Evolutionary conservation across 306 rosid species (phyloP), one percentile per base, ranked within the genome.

Genomic region (Cucumis melo): DNA sequence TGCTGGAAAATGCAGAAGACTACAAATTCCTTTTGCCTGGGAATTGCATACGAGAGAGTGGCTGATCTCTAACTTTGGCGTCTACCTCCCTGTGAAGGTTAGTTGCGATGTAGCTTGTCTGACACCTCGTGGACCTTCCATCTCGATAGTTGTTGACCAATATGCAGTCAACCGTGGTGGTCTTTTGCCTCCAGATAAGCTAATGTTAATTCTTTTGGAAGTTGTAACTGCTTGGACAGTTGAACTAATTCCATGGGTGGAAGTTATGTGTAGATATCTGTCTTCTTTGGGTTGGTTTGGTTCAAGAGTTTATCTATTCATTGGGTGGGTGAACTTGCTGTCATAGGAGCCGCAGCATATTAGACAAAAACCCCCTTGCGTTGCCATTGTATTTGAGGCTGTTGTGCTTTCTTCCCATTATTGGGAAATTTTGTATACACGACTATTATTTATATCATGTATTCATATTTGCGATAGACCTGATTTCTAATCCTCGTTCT

Each of bases 21-120:
- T 94, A 92, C 50, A 94, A 87, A 79, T 94, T 90, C 81, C 95
- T 94, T 4, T 88, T 94, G 76, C 99, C 99, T 24, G 99, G 99
- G 78, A 82, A 94, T 80, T 94, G 99, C 84, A 16, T 3, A 41
- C 88, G 99, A 88, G 91, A 90, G 73, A 82, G 88, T 74, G 79
- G 51, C 56, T 76, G 27, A 60, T 8, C 20, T 17, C 67, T 57
- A 39, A 9, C 6, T 34, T 50, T 34, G 63, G 23, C 38, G 15
- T 50, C 61, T 65, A 2, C 44, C 42, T 51, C 56, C 9, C 56
- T 56, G 53, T 73, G 8, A 81, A 84, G 57, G 44, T 20, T 70
- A 11, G 61, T 5, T 41, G 8, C 24, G 7, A 65, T 16, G 32
- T 36, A 50, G 61, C 60, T 51, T 72, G 60, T 72, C 76, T 51